A percentile compares a stretch with the other conserved stretches of the same genome.
Evolutionary conservation across 768 basidiomycete genomes (phyloP).

Genomic region (Russula ochroleuca): DNA sequence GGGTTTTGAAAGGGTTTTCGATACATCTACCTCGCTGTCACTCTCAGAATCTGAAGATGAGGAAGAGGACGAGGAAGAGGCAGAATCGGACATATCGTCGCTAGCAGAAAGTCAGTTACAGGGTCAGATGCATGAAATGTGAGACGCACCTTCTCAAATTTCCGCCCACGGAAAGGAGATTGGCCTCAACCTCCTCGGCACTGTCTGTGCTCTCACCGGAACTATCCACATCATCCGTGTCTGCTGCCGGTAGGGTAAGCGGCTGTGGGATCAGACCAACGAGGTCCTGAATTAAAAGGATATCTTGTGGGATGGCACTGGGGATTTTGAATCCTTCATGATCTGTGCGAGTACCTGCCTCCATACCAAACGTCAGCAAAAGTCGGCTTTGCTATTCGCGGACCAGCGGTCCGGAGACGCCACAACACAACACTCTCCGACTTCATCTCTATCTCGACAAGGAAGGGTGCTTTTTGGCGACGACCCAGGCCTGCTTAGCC

Average conservation of each 20-base stretch:
- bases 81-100: conserved; percentile 32
- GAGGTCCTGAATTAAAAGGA: conserved; percentile 66
- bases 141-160: conserved; percentile 9
- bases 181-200: conserved; percentile 71
- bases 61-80: conserved; percentile 36
- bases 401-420: neutral
- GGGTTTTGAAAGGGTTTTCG: neutral
- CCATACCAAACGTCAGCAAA: neutral
- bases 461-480: no score
- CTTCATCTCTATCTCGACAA: no score
- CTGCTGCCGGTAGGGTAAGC: conserved; percentile 29
- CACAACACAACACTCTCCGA: no score
- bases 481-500: no score
- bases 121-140: neutral
- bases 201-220: conserved; percentile 50
- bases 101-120: conserved; percentile 1
- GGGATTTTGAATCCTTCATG: conserved; percentile 52
- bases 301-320: conserved; percentile 61
- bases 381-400: neutral
- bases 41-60: conserved; percentile 40
- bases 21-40: conserved; percentile 4
- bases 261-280: conserved; percentile 44
- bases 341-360: neutral
- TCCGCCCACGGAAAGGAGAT: conserved; percentile 38
- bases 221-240: conserved; percentile 46